These are phyloP conservation scores for Euphorbia tirucalli DNA, from an alignment of 345 rosid species.

Conservation along the genomic window DNA sequence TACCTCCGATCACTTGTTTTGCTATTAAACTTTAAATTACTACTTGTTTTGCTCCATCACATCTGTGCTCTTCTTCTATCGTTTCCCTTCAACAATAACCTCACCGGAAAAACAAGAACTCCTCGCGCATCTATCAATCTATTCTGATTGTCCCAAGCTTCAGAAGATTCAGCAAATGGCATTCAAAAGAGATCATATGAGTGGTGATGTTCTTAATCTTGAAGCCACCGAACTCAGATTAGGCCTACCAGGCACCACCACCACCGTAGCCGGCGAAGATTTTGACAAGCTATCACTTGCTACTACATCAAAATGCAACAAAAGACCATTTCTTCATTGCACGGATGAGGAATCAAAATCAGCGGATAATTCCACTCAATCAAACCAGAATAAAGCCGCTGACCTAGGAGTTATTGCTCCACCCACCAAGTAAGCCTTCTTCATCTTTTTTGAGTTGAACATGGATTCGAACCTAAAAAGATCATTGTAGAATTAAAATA, in stretches of 20 bases:
- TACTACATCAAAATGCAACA: constrained; percentile 37
- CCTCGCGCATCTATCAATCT: not conserved
- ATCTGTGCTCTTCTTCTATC: not conserved
- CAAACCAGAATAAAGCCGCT: constrained; percentile 14
- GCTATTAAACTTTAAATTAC: too few species aligned
- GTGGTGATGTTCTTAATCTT: constrained; percentile 31
- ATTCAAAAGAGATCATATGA: constrained; percentile 28
- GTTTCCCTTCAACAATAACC: not conserved
- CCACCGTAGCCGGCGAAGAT: not conserved
- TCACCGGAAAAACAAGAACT: not conserved
- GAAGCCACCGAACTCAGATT: constrained; percentile 49
- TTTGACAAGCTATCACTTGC: constrained; percentile 9
- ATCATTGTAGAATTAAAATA: too few species aligned
- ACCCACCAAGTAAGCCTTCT: constrained; percentile 37
- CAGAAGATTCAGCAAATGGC: constrained; percentile 15
- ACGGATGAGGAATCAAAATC: constrained; percentile 24
- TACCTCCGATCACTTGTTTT: too few species aligned
- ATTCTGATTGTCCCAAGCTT: not conserved
- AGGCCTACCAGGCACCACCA: constrained; percentile 41
- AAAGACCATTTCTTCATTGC: constrained; percentile 38
- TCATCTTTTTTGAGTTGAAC: not conserved
- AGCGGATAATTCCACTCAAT: not conserved
- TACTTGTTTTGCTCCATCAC: too few species aligned
- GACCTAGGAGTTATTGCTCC: too few species aligned
- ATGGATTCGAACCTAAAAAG: too few species aligned